Percentiles rank a stretch among this genome's conserved stretches.
Conservation (phyloP, 257 asterid species). For the Penstemon eatonii region DNA sequence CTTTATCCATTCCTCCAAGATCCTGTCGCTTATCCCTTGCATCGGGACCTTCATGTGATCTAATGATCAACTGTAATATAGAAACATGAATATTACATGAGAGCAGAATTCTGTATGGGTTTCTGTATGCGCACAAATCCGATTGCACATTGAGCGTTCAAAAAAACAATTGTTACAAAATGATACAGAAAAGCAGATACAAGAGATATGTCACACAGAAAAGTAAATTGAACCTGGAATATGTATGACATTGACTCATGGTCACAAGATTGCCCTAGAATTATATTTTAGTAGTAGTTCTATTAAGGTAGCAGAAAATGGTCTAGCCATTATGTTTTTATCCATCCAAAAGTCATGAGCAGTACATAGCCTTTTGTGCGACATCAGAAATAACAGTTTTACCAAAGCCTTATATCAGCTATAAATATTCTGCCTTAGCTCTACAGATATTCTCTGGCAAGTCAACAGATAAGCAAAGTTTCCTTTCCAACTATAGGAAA, state of each 20-base stretch:
- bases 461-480: not conserved
- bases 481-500: not conserved
- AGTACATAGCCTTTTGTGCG: not conserved
- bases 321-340: not conserved
- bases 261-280: not conserved
- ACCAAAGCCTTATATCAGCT: not conserved
- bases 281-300: not conserved
- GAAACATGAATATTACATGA: slow-evolving; percentile 28
- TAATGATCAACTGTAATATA: slow-evolving; percentile 71
- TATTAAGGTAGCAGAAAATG: not conserved
- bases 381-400: not conserved
- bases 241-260: not conserved
- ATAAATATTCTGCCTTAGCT: not conserved
- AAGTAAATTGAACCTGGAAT: not conserved
- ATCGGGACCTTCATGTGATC: slow-evolving; percentile 99
- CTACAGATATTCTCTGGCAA: not conserved
- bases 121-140: not conserved
- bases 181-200: slow-evolving; percentile 2
- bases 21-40: slow-evolving; percentile 89
- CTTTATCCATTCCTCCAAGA: slow-evolving; percentile 77
- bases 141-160: not conserved
- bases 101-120: not conserved
- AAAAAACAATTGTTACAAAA: not conserved
- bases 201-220: not conserved
- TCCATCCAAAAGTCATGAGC: not conserved